Evolutionary conservation across 441 rosid species (phyloP), one percentile per base, ranked within the genome.

Genomic region (Rhodomyrtus psidioides): DNA sequence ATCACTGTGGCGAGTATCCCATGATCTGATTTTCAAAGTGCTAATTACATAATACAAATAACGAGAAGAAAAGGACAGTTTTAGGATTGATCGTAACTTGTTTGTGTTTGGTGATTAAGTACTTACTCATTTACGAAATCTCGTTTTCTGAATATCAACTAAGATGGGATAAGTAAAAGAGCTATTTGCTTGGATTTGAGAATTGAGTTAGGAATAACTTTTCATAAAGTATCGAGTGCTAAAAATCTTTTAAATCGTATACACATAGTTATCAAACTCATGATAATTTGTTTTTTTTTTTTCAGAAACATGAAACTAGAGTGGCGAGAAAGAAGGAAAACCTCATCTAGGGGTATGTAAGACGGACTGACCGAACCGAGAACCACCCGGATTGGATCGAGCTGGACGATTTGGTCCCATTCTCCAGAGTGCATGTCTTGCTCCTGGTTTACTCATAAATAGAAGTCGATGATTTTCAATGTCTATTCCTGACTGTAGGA

Each of bases 301-400:
- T 3, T 21, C 1, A 14, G n/a, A 70, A 39, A 70, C 0, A 39
- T 12, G n/a, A 1, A 65, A 9, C 21, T 70, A 9, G 49, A 70
- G 53, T 12, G 14, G 53, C 4, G 5, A 51, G 14, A 51, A 51
- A 5, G 5, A 51, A 51, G 53, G 53, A 51, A 12, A 1, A 51
- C 53, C 53, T 12, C 13, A 51, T 51, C 15, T 0, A 51, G 13
- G 53, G 4, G 14, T 51, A 3, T 12, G 13, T 51, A 51, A 51
- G 4, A 51, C 3, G 15, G 4, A 51, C 0, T 4, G 9, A 51
- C 15, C 53, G 4, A 51, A 51, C 5, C 1, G 15, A 1, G 4
- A 12, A 51, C 53, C 53, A 51, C 15, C 14, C 53, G 1, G 0
- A 51, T 51, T 51, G 53, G 1, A 51, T 12, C 53, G 15, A 51